phyloP scores from a whole-genome alignment of 2,329 filamentous ascomycete genomes.

The Stachybotrys elegans region DNA sequence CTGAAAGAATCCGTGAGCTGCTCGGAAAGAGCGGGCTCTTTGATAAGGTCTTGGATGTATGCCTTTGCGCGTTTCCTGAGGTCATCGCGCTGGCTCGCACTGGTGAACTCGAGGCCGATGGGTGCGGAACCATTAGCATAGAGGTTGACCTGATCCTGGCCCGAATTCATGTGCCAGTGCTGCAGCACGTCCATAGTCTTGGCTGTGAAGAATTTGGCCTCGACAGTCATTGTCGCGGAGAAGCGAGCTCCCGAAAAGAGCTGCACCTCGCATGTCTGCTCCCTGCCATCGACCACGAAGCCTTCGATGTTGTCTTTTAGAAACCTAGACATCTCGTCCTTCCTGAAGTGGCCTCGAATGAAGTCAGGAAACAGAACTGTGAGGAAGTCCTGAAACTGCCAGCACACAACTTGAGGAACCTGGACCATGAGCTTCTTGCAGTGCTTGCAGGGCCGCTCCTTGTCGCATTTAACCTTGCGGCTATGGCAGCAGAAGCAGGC shows the following conservation, averaged over 20 bases:
- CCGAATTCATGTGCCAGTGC: constrained; percentile 44
- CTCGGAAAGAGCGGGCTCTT: constrained; percentile 42
- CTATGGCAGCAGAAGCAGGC: constrained; percentile 57
- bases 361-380: constrained; percentile 47
- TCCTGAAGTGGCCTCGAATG: constrained; percentile 44
- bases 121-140: constrained; percentile 39
- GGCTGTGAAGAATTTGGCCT: constrained; percentile 48
- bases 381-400: constrained; percentile 54
- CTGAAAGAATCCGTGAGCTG: constrained; percentile 44
- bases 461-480: constrained; percentile 55
- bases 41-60: constrained; percentile 43
- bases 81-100: constrained; percentile 35
- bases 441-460: constrained; percentile 50
- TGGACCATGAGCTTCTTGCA: constrained; percentile 46
- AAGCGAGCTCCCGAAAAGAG: constrained; percentile 44
- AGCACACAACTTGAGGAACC: constrained; percentile 51
- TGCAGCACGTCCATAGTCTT: constrained; percentile 41
- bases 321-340: constrained; percentile 44
- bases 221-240: constrained; percentile 37
- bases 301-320: constrained; percentile 42
- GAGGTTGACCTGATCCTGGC: constrained; percentile 32
- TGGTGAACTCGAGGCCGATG: constrained; percentile 44
- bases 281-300: constrained; percentile 36
- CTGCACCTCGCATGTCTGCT: constrained; percentile 37
- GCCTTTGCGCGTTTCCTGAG: constrained; percentile 40